Evolutionary conservation across 306 rosid genomes (phyloP).

Genomic region (Begonia masoniana): DNA sequence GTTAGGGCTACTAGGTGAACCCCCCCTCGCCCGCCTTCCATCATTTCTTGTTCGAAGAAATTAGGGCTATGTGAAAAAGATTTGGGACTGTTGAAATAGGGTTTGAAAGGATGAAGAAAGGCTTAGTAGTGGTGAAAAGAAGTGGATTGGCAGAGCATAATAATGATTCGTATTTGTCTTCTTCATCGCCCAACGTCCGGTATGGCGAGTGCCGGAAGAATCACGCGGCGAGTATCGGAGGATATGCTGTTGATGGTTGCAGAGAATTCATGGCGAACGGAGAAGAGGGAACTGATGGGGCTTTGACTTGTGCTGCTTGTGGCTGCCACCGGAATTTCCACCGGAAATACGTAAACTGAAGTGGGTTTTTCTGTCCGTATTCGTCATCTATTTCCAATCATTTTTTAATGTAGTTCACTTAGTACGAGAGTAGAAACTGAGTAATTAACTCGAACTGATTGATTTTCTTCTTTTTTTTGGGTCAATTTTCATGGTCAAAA

Average conservation of each 20-base stretch:
- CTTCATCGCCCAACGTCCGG: constrained; percentile 39
- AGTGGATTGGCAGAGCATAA: constrained; percentile 18
- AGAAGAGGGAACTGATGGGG: constrained; percentile 45
- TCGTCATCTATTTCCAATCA: constrained; percentile 43
- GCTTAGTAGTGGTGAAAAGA: constrained; percentile 54
- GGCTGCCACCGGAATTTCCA: constrained; percentile 90
- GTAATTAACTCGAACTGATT: too few relatives aligned
- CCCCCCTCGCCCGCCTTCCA: not conserved
- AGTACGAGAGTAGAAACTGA: too few relatives aligned
- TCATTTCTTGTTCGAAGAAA: constrained; percentile 3
- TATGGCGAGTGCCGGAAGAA: constrained; percentile 90
- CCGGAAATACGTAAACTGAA: constrained; percentile 58
- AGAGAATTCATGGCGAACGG: constrained; percentile 74
- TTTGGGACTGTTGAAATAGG: constrained; percentile 1
- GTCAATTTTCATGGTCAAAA: too few relatives aligned
- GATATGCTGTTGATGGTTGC: constrained; percentile 86
- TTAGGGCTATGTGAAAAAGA: not conserved
- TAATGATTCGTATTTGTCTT: constrained; percentile 22
- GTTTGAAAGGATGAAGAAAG: constrained; percentile 47
- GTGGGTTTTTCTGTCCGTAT: constrained; percentile 65
- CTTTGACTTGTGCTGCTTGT: constrained; percentile 73
- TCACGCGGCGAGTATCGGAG: constrained; percentile 83
- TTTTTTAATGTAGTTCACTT: too few relatives aligned
- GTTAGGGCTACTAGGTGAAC: constrained; percentile 1
- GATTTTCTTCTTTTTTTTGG: too few relatives aligned